phyloP scores from a whole-genome alignment of 2,329 filamentous ascomycete genomes.

The Dothideomycetes sp. region DNA sequence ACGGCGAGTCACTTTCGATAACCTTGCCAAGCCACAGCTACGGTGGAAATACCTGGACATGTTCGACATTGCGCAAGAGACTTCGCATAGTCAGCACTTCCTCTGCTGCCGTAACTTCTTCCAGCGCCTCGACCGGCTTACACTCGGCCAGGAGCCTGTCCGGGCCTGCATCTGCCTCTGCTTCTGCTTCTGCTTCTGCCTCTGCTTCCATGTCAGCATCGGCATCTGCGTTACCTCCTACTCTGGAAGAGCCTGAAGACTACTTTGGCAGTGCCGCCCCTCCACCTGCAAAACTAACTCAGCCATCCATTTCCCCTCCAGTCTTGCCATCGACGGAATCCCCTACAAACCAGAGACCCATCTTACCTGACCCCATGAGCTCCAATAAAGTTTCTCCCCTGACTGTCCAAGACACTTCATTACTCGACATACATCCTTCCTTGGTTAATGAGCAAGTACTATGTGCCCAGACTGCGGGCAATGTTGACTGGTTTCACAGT shows the following conservation, averaged over 20 bases:
- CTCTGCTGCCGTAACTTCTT: slow-evolving; percentile 14
- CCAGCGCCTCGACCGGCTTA: too few species aligned
- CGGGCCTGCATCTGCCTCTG: not conserved
- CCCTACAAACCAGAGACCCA: not conserved
- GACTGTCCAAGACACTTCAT: slow-evolving; percentile 15
- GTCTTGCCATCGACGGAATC: slow-evolving; percentile 14
- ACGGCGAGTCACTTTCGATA: slow-evolving; percentile 45
- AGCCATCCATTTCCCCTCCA: slow-evolving; percentile 1
- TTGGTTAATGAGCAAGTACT: slow-evolving; percentile 34
- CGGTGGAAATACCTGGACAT: slow-evolving; percentile 60
- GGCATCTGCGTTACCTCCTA: not conserved
- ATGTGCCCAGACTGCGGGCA: slow-evolving; percentile 30
- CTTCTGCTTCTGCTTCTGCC: slow-evolving; percentile 1
- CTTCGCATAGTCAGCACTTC: slow-evolving; percentile 58
- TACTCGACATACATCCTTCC: slow-evolving; percentile 2
- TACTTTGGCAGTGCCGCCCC: slow-evolving; percentile 33
- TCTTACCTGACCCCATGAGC: not conserved
- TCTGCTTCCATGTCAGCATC: slow-evolving; percentile 8
- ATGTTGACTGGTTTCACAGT: slow-evolving; percentile 24
- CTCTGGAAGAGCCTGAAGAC: slow-evolving; percentile 27
- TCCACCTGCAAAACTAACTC: slow-evolving; percentile 2
- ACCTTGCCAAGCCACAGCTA: slow-evolving; percentile 50
- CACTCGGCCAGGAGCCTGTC: too few species aligned
- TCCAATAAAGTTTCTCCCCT: slow-evolving; percentile 1
- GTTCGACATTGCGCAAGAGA: slow-evolving; percentile 57